Percentiles rank a stretch among this genome's conserved stretches.
Conservation (phyloP, 75 land plant genomes). For the Pseudotsuga menziesii region DNA sequence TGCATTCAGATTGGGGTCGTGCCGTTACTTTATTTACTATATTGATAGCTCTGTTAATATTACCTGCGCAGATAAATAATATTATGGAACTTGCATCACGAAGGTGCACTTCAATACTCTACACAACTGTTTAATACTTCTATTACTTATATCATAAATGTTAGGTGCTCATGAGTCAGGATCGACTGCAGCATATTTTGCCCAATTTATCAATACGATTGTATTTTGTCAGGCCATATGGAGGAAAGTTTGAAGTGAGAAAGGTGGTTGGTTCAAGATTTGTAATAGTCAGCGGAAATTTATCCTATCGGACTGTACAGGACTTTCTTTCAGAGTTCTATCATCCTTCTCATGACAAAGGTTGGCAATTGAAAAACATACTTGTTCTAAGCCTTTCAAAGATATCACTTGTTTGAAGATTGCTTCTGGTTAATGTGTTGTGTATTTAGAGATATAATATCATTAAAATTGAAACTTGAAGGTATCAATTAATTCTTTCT, state of each 20-base stretch:
- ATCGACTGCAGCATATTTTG: not conserved
- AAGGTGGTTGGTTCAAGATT: conserved; percentile 42
- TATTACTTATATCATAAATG: not conserved
- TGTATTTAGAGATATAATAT: not conserved
- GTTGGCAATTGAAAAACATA: conserved; percentile 6
- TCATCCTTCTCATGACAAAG: conserved; percentile 48
- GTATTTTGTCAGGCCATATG: conserved; percentile 34
- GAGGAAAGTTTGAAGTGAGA: conserved; percentile 32
- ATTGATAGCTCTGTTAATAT: conserved; percentile 29
- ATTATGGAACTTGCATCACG: conserved; percentile 47
- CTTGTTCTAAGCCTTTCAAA: not conserved
- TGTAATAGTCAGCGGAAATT: conserved; percentile 41
- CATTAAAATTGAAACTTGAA: not conserved
- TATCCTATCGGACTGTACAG: conserved; percentile 35
- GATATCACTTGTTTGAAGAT: not conserved
- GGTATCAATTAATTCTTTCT: not conserved
- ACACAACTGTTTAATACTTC: not conserved
- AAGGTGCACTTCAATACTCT: conserved; percentile 23
- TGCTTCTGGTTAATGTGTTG: not conserved
- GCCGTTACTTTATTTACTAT: conserved; percentile 24
- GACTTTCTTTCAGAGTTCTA: conserved; percentile 47
- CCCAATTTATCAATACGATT: not conserved
- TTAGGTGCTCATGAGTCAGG: not conserved
- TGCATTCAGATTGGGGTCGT: conserved; percentile 41
- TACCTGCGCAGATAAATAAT: conserved; percentile 39